Conservation (phyloP, 768 basidiomycete species). For the Galerina marginata region DNA sequence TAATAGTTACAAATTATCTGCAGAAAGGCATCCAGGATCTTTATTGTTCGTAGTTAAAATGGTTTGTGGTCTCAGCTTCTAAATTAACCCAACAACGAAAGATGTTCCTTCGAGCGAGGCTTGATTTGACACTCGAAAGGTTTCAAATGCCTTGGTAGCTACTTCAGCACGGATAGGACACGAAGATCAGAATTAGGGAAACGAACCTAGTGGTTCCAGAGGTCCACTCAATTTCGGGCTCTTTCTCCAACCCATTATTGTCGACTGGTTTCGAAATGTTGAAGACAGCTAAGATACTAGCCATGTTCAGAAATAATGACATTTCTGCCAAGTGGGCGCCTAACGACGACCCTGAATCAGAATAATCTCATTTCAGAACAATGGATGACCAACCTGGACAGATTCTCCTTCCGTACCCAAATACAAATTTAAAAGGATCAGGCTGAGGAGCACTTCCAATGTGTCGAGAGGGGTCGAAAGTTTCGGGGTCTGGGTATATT, state of each 20-base stretch:
- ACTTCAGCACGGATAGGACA: background rate
- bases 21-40: too few relatives aligned
- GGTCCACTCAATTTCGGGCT: conserved; percentile 38
- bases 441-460: conserved; percentile 34
- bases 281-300: conserved; percentile 42
- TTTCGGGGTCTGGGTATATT: conserved; percentile 40
- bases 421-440: conserved; percentile 37
- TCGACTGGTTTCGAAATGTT: conserved; percentile 42
- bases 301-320: conserved; percentile 41
- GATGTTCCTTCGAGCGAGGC: conserved; percentile 25
- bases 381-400: conserved; percentile 30
- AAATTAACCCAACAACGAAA: conserved; percentile 17
- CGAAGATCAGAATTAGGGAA: background rate
- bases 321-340: conserved; percentile 38
- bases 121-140: conserved; percentile 31
- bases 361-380: background rate
- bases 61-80: too few relatives aligned
- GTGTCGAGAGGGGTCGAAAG: conserved; percentile 41
- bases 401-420: conserved; percentile 42
- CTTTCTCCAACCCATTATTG: conserved; percentile 39
- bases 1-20: too few relatives aligned
- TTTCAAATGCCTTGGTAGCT: conserved; percentile 25
- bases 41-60: too few relatives aligned
- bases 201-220: conserved; percentile 32
- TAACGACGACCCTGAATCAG: conserved; percentile 7